Base-by-base conservation (phyloP, 768 basidiomycete genomes). In the Holtermannia corniformis region DNA sequence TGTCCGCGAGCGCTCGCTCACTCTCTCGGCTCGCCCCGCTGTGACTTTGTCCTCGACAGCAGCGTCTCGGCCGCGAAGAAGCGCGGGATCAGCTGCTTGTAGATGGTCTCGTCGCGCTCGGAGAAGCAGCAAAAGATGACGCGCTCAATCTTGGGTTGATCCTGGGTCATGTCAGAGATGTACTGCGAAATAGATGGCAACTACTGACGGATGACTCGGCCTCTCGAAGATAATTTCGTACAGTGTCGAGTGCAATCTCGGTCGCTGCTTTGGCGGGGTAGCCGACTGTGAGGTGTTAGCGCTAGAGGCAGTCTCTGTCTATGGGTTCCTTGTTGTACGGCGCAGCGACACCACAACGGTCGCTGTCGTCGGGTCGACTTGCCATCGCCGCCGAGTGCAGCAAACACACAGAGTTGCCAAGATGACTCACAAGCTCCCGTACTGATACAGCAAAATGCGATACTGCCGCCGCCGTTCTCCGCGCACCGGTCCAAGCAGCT, bases 261-360 rank as follows among this genome's bases (percentile, higher is more conserved):
- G 72, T 71, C 1, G 72, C 72, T 24, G 65, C 65, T n/a, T 60
- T 53, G 16, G 71, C 64, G 0, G 73, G 73, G 53, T 71, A 73
- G n/a, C 72, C 72, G 51, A 73, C 71, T 72, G 44, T 2, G 32
- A 32, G n/a, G 28, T 48, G 37, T 21, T 14, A 22, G 13, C 20
- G 10, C 21, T 28, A 48, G 23, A 14, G 41, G 40, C 41, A 47
- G 26, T 19, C 16, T 10, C 21, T 22, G n/a, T n/a, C n/a, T n/a
- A n/a, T n/a, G n/a, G n/a, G n/a, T n/a, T n/a, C n/a, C n/a, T n/a
- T n/a, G n/a, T n/a, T n/a, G n/a, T n/a, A n/a, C n/a, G n/a, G n/a
- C n/a, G n/a, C n/a, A n/a, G n/a, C n/a, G n/a, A n/a, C n/a, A n/a
- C n/a, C n/a, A n/a, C n/a, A n/a, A n/a, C n/a, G n/a, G n/a, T n/a